These are phyloP conservation scores for Globisporangium spiculum DNA, from an alignment of 352 stramenopile genomes.

Conservation along the genomic window DNA sequence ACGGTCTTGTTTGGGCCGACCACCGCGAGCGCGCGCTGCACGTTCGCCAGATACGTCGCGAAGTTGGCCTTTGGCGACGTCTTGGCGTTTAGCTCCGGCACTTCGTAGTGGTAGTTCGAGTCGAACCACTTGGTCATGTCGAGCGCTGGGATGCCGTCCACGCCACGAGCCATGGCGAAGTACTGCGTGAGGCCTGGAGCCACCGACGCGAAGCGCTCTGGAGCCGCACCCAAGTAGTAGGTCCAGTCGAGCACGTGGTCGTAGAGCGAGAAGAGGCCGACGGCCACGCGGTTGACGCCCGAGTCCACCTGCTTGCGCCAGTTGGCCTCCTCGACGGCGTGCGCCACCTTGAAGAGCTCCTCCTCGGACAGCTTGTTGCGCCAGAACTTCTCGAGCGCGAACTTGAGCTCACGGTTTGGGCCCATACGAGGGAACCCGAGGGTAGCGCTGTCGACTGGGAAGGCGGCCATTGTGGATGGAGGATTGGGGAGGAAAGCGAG, in stretches of 20 bases:
- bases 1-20: slow-evolving; percentile 84
- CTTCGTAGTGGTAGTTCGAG: slow-evolving; percentile 95
- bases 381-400: slow-evolving; percentile 93
- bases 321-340: slow-evolving; percentile 77
- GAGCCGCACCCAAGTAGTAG: slow-evolving; percentile 75
- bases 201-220: slow-evolving; percentile 74
- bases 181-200: slow-evolving; percentile 64
- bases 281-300: slow-evolving; percentile 75
- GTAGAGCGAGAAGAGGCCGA: slow-evolving; percentile 90
- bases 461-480: slow-evolving; percentile 30
- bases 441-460: slow-evolving; percentile 68
- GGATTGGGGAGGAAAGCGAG: slow-evolving; percentile 15
- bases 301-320: slow-evolving; percentile 84
- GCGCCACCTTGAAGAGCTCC: slow-evolving; percentile 75
- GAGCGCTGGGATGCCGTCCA: slow-evolving; percentile 87
- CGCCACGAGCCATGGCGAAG: slow-evolving; percentile 90
- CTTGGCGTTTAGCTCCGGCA: slow-evolving; percentile 85
- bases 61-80: slow-evolving; percentile 82
- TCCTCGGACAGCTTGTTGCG: slow-evolving; percentile 73
- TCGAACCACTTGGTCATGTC: slow-evolving; percentile 96
- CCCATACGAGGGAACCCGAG: slow-evolving; percentile 92
- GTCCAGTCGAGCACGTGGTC: slow-evolving; percentile 91
- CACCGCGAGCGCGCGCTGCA: slow-evolving; percentile 78
- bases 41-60: slow-evolving; percentile 49
- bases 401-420: slow-evolving; percentile 93